Conservation (phyloP, 2,329 filamentous ascomycete genomes). For the Colletotrichum magnum region DNA sequence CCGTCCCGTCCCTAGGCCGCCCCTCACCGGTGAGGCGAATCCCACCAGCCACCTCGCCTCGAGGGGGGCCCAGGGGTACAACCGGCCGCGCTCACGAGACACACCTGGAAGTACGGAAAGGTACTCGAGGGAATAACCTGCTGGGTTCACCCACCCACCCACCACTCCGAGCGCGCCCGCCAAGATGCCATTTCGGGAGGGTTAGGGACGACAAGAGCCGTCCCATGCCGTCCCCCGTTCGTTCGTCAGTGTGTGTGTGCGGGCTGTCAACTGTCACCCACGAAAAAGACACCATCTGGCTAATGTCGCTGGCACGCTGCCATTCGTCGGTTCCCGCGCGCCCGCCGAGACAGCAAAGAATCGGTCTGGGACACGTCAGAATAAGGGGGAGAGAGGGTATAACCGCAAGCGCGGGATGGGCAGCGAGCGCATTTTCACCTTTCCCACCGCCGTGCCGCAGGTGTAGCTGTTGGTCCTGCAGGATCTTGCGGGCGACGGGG, state of each 20-base stretch:
- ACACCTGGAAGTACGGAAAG: background rate
- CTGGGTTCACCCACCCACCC: background rate
- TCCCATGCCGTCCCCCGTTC: conserved; percentile 26
- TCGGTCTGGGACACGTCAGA: conserved; percentile 32
- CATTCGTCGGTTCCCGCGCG: conserved; percentile 26
- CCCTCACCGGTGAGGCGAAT: conserved; percentile 38
- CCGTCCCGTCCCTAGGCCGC: conserved; percentile 37
- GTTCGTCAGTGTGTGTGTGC: too few relatives aligned
- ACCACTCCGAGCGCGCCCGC: background rate
- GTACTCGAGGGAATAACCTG: conserved; percentile 1
- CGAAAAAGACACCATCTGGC: background rate
- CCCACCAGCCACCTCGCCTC: conserved; percentile 29
- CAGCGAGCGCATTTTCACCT: background rate
- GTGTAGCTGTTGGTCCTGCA: conserved; percentile 4
- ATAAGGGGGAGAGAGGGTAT: background rate
- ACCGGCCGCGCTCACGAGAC: conserved; percentile 15
- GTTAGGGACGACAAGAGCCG: conserved; percentile 36
- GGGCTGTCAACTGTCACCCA: too few relatives aligned
- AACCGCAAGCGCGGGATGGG: background rate
- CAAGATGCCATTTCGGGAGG: conserved; percentile 25
- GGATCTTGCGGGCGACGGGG: conserved; percentile 7
- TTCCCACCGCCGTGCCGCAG: conserved; percentile 3
- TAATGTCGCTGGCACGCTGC: conserved; percentile 32
- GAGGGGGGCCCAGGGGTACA: background rate
- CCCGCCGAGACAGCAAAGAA: conserved; percentile 9